Conservation (phyloP, 768 basidiomycete species). For the Hygrophorus russula region DNA sequence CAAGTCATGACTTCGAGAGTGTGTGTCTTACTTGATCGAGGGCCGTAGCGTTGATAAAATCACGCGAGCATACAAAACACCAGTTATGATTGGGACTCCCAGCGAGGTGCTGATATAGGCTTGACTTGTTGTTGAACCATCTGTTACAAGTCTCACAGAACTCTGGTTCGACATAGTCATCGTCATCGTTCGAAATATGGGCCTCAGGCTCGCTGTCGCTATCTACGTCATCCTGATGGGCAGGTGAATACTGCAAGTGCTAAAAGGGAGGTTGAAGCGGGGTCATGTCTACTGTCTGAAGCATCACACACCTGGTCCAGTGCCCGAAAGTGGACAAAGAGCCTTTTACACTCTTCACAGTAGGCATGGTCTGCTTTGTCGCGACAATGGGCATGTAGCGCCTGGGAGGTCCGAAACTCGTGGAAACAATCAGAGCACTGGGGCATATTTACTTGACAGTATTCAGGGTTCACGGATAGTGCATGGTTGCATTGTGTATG, state of each 20-base stretch:
- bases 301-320: conserved; percentile 8
- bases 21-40: conserved; percentile 12
- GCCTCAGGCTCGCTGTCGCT: background rate
- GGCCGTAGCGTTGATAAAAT: conserved; percentile 14
- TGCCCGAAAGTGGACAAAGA: conserved; percentile 9
- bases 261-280: background rate
- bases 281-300: background rate
- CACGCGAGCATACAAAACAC: conserved; percentile 22
- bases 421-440: conserved; percentile 7
- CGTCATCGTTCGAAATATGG: background rate
- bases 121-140: conserved; percentile 11
- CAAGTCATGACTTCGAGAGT: background rate
- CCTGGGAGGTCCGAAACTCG: conserved; percentile 7
- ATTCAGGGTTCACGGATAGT: too few relatives aligned
- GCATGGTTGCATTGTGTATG: too few relatives aligned
- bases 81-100: conserved; percentile 18
- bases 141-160: conserved; percentile 15
- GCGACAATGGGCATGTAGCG: conserved; percentile 13
- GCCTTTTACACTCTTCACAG: conserved; percentile 12
- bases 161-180: conserved; percentile 8
- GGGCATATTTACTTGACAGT: conserved; percentile 4
- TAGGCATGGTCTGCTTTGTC: conserved; percentile 11
- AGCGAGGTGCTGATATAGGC: conserved; percentile 14
- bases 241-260: conserved; percentile 1
- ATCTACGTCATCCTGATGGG: background rate